phyloP scores from a whole-genome alignment of 139 green algal species.

The Yamagishiella unicocca region DNA sequence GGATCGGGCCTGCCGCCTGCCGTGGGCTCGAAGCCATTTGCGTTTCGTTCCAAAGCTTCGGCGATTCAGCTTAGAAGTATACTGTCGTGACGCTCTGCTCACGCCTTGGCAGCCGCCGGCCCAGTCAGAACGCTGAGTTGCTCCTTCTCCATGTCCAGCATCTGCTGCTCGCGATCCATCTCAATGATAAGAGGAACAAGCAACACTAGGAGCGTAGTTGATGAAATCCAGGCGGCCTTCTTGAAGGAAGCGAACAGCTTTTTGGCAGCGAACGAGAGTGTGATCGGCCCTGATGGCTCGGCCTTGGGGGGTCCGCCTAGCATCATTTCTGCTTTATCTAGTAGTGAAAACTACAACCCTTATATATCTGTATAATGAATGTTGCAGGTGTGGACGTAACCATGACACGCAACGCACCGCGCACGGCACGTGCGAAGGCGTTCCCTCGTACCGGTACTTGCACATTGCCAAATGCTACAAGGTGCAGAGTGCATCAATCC shows the following conservation, averaged over 20 bases:
- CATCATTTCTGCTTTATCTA: conserved; percentile 15
- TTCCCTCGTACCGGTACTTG: too few species aligned
- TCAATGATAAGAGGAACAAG: conserved; percentile 97
- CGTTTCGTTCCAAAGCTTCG: not conserved
- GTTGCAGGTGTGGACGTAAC: too few species aligned
- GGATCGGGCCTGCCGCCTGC: conserved; percentile 3
- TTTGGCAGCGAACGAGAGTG: conserved; percentile 50
- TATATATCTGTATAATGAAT: too few species aligned
- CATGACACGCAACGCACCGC: too few species aligned
- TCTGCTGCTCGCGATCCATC: conserved; percentile 95
- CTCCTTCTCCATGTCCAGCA: conserved; percentile 87
- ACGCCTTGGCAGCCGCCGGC: conserved; percentile 43
- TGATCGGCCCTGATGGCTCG: conserved; percentile 22
- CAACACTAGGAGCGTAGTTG: conserved; percentile 90
- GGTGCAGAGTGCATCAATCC: too few species aligned
- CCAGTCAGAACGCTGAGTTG: conserved; percentile 78
- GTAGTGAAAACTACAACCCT: too few species aligned
- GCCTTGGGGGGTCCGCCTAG: conserved; percentile 28
- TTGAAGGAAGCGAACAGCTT: conserved; percentile 79
- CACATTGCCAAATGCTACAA: too few species aligned
- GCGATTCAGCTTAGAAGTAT: not conserved
- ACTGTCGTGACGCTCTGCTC: not conserved
- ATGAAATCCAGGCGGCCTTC: conserved; percentile 94
- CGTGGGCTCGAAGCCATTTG: not conserved
- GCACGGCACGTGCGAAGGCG: too few species aligned